phyloP scores from a whole-genome alignment of 1,139 yeast genomes.

The Geotrichum siamense region DNA sequence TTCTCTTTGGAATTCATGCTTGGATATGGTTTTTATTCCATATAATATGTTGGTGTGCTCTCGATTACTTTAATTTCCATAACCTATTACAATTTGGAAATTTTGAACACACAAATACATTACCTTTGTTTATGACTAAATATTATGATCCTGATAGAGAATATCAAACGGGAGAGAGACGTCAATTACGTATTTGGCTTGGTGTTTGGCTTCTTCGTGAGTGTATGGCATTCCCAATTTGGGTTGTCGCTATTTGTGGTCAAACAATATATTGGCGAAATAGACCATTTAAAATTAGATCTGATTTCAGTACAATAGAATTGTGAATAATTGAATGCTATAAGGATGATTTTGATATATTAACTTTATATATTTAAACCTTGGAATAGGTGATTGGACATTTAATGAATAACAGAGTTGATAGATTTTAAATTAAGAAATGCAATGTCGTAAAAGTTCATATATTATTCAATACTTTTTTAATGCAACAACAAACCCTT shows the following conservation, averaged over 20 bases:
- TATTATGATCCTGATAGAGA: conserved; percentile 25
- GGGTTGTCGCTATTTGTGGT: conserved; percentile 76
- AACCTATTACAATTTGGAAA: conserved; percentile 37
- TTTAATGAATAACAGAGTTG: too few species aligned
- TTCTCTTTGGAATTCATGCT: conserved; percentile 30
- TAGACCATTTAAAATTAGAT: conserved; percentile 60
- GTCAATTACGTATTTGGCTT: conserved; percentile 35
- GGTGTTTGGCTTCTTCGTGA: conserved; percentile 63
- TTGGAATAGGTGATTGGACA: too few species aligned
- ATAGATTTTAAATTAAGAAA: too few species aligned
- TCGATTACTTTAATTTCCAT: conserved; percentile 57
- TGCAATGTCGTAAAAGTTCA: too few species aligned
- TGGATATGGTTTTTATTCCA: conserved; percentile 44
- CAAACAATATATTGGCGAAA: conserved; percentile 79
- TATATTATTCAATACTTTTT: too few species aligned
- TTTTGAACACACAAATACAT: conserved; percentile 14
- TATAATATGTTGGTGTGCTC: conserved; percentile 52
- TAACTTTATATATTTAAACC: too few species aligned
- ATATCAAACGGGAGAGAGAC: background rate
- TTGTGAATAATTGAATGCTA: too few species aligned
- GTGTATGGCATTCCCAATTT: conserved; percentile 68
- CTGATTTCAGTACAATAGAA: conserved; percentile 73
- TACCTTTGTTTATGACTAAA: conserved; percentile 31
- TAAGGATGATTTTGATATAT: too few species aligned
- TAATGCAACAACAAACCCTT: too few species aligned